Conservation (phyloP, 2,329 filamentous ascomycete species). For the Polychaeton citri region DNA sequence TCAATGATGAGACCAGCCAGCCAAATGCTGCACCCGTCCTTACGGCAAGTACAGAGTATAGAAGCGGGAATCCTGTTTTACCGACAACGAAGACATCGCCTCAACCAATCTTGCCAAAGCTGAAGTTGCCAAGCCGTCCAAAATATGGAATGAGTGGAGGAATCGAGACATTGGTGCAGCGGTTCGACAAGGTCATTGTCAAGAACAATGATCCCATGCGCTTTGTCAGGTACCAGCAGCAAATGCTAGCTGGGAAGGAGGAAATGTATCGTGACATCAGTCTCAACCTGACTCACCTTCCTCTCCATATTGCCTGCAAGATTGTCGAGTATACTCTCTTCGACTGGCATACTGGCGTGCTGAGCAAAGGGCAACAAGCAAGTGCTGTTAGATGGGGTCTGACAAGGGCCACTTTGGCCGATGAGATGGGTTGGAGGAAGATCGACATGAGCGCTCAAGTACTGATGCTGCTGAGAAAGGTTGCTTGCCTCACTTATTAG, state of each 20-base stretch:
- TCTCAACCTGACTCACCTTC: background rate
- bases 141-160: too few species aligned
- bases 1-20: too few species aligned
- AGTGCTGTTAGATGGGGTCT: conserved; percentile 22
- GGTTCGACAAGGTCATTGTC: conserved; percentile 10
- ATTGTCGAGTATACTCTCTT: background rate
- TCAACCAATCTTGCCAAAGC: conserved; percentile 15
- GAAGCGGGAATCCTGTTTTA: too few species aligned
- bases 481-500: conserved; percentile 26
- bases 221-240: conserved; percentile 16
- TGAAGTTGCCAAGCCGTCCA: conserved; percentile 15
- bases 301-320: too few species aligned
- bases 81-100: too few species aligned
- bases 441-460: conserved; percentile 24
- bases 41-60: too few species aligned
- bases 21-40: too few species aligned
- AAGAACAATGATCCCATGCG: conserved; percentile 8
- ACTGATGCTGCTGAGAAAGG: conserved; percentile 25
- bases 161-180: conserved; percentile 9
- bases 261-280: too few species aligned
- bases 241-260: conserved; percentile 5
- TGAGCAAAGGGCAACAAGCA: conserved; percentile 20
- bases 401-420: conserved; percentile 17
- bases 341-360: too few species aligned
- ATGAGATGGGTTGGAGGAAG: conserved; percentile 20